A percentile compares a stretch with the other conserved stretches of the same genome.
phyloP scores from a whole-genome alignment of 768 basidiomycete genomes.

The Termitomyces sp. region DNA sequence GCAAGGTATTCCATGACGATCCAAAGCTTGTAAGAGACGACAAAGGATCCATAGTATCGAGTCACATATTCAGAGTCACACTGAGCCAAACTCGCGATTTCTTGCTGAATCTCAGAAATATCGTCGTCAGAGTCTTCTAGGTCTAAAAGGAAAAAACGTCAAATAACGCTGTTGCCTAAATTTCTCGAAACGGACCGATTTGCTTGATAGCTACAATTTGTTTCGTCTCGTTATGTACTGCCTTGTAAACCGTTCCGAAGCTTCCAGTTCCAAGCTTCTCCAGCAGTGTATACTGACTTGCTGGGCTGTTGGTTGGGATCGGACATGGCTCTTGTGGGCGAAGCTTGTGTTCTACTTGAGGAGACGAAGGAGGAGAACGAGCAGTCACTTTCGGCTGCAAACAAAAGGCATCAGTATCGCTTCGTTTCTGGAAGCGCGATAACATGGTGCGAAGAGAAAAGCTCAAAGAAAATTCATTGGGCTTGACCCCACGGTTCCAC shows the following conservation, averaged over 20 bases:
- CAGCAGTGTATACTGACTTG: slow-evolving; percentile 85
- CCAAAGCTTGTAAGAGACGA: slow-evolving; percentile 96
- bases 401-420: slow-evolving; percentile 28
- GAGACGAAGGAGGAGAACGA: slow-evolving; percentile 48
- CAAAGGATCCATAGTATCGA: slow-evolving; percentile 94
- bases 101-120: slow-evolving; percentile 97
- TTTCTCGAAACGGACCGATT: slow-evolving; percentile 63
- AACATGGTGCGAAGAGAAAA: slow-evolving; percentile 31
- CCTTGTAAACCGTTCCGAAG: slow-evolving; percentile 97
- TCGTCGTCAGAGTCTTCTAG: slow-evolving; percentile 98
- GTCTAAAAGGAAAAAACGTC: slow-evolving; percentile 42
- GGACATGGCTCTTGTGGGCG: slow-evolving; percentile 57
- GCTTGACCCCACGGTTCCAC: slow-evolving; percentile 13
- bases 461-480: slow-evolving; percentile 20
- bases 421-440: slow-evolving; percentile 43
- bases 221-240: slow-evolving; percentile 89
- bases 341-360: slow-evolving; percentile 35
- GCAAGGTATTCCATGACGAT: slow-evolving; percentile 99
- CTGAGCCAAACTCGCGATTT: slow-evolving; percentile 93
- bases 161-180: background rate
- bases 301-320: slow-evolving; percentile 72
- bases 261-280: slow-evolving; percentile 97
- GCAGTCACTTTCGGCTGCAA: slow-evolving; percentile 34
- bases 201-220: slow-evolving; percentile 98
- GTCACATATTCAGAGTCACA: slow-evolving; percentile 98